Percentiles rank a stretch among this genome's conserved stretches.
These are phyloP conservation scores for Hypericum androsaemum DNA, from an alignment of 345 rosid species.

Conservation along the genomic window DNA sequence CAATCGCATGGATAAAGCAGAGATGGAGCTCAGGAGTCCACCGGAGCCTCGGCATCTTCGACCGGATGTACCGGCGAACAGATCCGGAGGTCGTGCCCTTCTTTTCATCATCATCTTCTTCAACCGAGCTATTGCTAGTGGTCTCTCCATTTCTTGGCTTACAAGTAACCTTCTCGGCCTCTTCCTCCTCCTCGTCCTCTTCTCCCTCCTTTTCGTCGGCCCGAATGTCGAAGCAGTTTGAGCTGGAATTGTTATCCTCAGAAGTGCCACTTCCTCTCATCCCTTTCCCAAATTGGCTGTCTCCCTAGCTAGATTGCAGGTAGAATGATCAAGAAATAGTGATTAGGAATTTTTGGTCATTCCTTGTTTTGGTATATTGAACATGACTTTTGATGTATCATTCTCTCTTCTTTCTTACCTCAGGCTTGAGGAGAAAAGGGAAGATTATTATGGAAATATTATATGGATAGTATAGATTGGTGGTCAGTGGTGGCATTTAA, in stretches of 20 bases:
- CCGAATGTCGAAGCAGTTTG: constrained; percentile 18
- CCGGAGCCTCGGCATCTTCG: constrained; percentile 61
- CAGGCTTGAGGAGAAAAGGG: constrained; percentile 7
- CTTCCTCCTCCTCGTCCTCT: constrained; percentile 24
- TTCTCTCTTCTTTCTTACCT: neutral
- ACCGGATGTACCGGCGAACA: constrained; percentile 55
- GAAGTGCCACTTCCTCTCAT: neutral
- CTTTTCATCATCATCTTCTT: constrained; percentile 23
- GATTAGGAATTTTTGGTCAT: constrained; percentile 22
- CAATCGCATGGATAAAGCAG: constrained; percentile 66
- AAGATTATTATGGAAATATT: constrained; percentile 7
- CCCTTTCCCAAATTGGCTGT: constrained; percentile 11
- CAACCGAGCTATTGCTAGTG: constrained; percentile 51
- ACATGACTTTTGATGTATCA: constrained; percentile 9
- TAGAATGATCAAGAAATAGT: constrained; percentile 25
- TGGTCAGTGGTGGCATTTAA: neutral
- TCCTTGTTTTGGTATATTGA: constrained; percentile 13
- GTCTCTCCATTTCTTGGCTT: constrained; percentile 11
- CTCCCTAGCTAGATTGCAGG: constrained; percentile 4
- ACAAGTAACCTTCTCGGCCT: neutral
- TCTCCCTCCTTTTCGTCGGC: constrained; percentile 1
- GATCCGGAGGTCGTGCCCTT: constrained; percentile 37
- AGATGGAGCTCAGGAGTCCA: constrained; percentile 87
- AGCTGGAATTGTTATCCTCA: constrained; percentile 26
- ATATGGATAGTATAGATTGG: constrained; percentile 5